phyloP scores from a whole-genome alignment of 1,284 basidiomycete species.

The Trametes sp. region DNA sequence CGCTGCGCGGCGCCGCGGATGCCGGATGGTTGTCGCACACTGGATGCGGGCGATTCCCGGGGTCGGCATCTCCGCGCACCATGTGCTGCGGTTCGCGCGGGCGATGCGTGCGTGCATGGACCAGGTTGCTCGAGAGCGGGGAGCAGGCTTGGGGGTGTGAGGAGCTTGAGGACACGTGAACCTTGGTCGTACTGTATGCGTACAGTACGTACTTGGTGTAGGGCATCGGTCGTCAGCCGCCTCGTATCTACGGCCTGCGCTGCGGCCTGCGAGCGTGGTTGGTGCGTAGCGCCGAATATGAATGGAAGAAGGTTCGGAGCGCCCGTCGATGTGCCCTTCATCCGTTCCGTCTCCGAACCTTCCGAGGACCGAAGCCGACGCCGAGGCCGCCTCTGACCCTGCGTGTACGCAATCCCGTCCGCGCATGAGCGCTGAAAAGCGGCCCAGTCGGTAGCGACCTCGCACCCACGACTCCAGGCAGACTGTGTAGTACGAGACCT shows the following conservation, averaged over 20 bases:
- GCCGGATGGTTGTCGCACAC: neutral
- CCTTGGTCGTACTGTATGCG: no score
- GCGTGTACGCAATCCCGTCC: neutral
- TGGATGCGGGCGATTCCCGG: neutral
- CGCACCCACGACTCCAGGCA: neutral
- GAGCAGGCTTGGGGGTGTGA: no score
- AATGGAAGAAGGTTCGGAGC: conserved; percentile 5
- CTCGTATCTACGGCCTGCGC: no score
- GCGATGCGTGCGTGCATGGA: neutral
- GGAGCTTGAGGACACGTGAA: no score
- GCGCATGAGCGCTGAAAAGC: no score
- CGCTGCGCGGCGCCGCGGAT: neutral
- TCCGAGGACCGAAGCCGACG: neutral
- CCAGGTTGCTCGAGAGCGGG: neutral
- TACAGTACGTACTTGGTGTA: no score
- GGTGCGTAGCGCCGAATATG: neutral
- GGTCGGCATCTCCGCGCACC: neutral
- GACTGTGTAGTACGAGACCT: no score
- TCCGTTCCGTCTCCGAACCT: conserved; percentile 1
- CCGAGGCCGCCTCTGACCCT: neutral
- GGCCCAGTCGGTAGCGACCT: no score
- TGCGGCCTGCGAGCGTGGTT: neutral
- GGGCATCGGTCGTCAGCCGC: no score
- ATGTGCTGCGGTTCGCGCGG: neutral
- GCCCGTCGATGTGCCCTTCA: neutral